Evolutionary conservation across 2,329 filamentous ascomycete genomes (phyloP).

Genomic region (Plenodomus lindquistii): DNA sequence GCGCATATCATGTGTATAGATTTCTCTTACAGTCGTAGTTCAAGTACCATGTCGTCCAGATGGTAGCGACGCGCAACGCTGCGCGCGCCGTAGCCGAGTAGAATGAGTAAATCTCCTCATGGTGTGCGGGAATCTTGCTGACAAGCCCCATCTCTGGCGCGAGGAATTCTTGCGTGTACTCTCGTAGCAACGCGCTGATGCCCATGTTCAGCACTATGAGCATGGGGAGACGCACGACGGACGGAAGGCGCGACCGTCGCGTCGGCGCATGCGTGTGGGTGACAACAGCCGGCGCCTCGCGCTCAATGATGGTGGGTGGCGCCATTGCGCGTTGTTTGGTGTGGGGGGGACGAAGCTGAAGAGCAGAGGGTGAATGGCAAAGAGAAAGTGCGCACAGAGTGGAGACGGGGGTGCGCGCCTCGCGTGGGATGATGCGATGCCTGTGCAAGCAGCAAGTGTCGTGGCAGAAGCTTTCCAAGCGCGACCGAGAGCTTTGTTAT

Average conservation of each 20-base stretch:
- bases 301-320: conserved; percentile 27
- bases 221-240: conserved; percentile 46
- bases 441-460: neutral
- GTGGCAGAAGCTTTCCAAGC: conserved; percentile 1
- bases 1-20: neutral
- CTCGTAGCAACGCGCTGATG: conserved; percentile 67
- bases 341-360: conserved; percentile 1
- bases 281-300: conserved; percentile 32
- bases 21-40: conserved; percentile 68
- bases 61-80: conserved; percentile 64
- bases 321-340: conserved; percentile 23
- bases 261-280: conserved; percentile 23
- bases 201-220: conserved; percentile 60
- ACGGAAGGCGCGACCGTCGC: conserved; percentile 38
- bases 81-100: conserved; percentile 56
- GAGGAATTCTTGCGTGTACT: conserved; percentile 62
- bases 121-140: conserved; percentile 62
- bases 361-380: neutral
- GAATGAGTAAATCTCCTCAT: conserved; percentile 58
- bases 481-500: conserved; percentile 6
- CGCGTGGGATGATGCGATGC: conserved; percentile 2
- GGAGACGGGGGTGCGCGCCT: conserved; percentile 21
- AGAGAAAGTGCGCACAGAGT: conserved; percentile 5
- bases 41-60: conserved; percentile 73
- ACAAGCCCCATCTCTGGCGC: conserved; percentile 69